Evolutionary conservation across 352 stramenopile species (phyloP), one percentile per base, ranked within the genome.

Genomic region (Lagenidium giganteum): DNA sequence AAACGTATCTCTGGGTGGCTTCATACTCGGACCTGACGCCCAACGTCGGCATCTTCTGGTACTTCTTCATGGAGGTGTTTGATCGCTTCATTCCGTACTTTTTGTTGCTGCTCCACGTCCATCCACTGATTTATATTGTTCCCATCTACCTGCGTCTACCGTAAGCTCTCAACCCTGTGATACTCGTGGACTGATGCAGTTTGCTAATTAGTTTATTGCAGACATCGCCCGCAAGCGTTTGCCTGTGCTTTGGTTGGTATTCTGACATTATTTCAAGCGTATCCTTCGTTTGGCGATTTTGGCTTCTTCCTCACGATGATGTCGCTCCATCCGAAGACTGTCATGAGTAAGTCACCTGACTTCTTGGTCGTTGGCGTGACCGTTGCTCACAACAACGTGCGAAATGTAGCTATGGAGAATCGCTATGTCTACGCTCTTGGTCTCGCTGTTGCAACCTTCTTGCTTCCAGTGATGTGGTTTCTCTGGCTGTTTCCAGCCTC

Each of bases 61-160:
- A 93, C 40, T 91, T 93, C 47, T 91, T 93, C 48, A 93, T 86
- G 54, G 81, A 93, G 49, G 64, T 93, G 1, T 93, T 93, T 39
- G 78, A 93, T 48, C 78, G 81, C 16, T 93, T 93, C 42, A 84
- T 85, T 37, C 66, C 65, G 39, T 93, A 91, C 47, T 93, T 93
- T 45, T 59, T 91, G 11, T 78, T 91, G 13, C 56, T 93, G 22
- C 51, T 93, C 53, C 78, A 91, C 46, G 29, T 90, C 8, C 78
- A 93, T 35, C 81, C 81, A 29, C 73, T 73, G 32, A 82, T 93
- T 33, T 93, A 93, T 58, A 50, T 91, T 21, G 55, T 83, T 18
- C 81, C 81, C 16, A 72, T 93, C 27, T 89, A 83, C 42, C 45
- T 93, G 5, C 78, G 81, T 5, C 57, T 93, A 42, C 64, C 70